Evolutionary conservation across 202 grass and related monocot genomes (phyloP).

Genomic region (Miscanthus sacchariflorus): DNA sequence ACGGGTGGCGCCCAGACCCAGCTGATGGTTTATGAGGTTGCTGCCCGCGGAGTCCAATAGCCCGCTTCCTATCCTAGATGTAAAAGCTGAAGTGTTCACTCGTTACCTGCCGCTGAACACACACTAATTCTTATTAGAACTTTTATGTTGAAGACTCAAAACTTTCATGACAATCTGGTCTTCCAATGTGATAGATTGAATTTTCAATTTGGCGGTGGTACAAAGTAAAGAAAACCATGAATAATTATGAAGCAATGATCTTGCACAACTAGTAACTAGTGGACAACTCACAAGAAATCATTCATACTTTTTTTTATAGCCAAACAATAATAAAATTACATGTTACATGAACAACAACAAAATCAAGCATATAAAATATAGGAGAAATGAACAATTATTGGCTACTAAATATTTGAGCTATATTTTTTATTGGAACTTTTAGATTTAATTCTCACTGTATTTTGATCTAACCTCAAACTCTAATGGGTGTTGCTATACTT

Average conservation of each 20-base stretch:
- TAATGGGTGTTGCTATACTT: neutral
- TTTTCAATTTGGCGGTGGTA: neutral
- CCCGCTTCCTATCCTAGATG: neutral
- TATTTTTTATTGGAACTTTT: neutral
- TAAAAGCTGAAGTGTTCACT: neutral
- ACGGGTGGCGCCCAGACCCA: slow-evolving; percentile 41
- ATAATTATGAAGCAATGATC: neutral
- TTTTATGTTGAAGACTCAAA: neutral
- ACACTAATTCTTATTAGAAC: neutral
- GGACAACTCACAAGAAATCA: neutral
- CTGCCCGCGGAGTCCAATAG: slow-evolving; percentile 39
- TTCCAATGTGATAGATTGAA: neutral
- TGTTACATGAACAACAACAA: neutral
- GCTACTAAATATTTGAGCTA: neutral
- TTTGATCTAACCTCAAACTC: neutral
- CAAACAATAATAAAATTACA: neutral
- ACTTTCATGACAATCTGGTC: neutral
- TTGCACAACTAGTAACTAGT: neutral
- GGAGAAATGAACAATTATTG: slow-evolving; percentile 52
- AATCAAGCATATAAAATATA: neutral
- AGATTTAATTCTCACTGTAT: neutral
- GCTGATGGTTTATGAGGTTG: slow-evolving; percentile 46
- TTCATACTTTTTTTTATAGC: neutral
- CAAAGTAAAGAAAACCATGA: neutral
- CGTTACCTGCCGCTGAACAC: neutral